Evolutionary conservation across 129 eudicot species (phyloP).

Genomic region (Flaveria robusta): DNA sequence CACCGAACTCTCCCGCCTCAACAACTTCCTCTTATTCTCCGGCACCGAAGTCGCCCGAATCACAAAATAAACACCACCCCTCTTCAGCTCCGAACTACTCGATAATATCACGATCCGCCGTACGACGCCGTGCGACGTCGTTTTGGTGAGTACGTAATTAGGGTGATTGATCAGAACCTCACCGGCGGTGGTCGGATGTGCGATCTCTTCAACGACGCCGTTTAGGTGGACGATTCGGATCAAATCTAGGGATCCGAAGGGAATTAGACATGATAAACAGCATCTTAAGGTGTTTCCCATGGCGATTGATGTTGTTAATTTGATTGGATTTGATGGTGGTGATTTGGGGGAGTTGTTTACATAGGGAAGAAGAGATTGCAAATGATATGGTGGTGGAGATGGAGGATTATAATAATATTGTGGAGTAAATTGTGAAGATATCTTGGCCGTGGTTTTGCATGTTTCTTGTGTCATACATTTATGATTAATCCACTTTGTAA

Average conservation of each 20-base stretch:
- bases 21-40: slow-evolving; percentile 47
- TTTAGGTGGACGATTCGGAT: slow-evolving; percentile 83
- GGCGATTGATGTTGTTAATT: neutral
- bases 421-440: slow-evolving; percentile 31
- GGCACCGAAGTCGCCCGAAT: slow-evolving; percentile 75
- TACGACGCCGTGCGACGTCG: slow-evolving; percentile 61
- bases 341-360: slow-evolving; percentile 26
- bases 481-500: slow-evolving; percentile 20
- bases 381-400: slow-evolving; percentile 12
- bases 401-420: slow-evolving; percentile 20
- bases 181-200: slow-evolving; percentile 72
- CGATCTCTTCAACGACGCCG: slow-evolving; percentile 74
- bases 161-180: slow-evolving; percentile 74
- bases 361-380: slow-evolving; percentile 22
- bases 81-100: slow-evolving; percentile 66
- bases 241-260: slow-evolving; percentile 91
- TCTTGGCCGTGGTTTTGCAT: slow-evolving; percentile 16
- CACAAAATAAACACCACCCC: slow-evolving; percentile 79
- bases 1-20: slow-evolving; percentile 23
- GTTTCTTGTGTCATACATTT: slow-evolving; percentile 26
- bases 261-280: slow-evolving; percentile 87
- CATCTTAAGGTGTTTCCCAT: slow-evolving; percentile 87
- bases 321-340: neutral
- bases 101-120: slow-evolving; percentile 63
- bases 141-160: slow-evolving; percentile 66